A percentile compares a stretch with the other conserved stretches of the same genome.
Evolutionary conservation across 2,329 filamentous ascomycete genomes (phyloP).

Genomic region (Pestalotiopsis sp.): DNA sequence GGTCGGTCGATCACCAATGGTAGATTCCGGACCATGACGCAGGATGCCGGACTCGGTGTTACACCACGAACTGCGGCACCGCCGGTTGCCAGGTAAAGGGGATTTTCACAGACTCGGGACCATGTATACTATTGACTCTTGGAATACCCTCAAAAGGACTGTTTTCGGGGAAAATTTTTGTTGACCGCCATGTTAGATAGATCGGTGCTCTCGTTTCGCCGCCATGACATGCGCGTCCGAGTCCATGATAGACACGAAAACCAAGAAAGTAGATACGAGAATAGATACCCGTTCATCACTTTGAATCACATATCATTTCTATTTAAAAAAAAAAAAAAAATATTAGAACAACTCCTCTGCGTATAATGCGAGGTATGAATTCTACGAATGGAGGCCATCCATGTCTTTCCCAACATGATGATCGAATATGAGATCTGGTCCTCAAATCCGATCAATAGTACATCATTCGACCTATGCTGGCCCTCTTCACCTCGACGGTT

Average conservation of each 20-base stretch:
- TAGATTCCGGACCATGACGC: neutral
- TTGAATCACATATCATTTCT: constrained; percentile 13
- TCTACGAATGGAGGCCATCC: no score
- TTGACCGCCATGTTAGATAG: neutral
- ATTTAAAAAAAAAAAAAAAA: no score
- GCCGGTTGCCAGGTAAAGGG: neutral
- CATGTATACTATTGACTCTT: neutral
- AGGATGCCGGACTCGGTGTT: neutral
- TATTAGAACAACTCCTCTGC: no score
- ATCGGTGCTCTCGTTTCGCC: neutral
- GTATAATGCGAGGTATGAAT: no score
- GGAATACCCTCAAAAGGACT: neutral
- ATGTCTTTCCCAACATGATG: neutral
- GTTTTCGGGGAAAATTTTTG: neutral
- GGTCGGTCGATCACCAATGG: neutral
- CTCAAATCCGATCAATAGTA: no score
- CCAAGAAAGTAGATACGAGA: constrained; percentile 13
- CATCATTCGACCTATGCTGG: no score
- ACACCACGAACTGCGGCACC: neutral
- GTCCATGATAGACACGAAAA: neutral
- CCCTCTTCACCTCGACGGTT: no score
- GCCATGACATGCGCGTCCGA: neutral
- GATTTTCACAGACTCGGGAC: neutral
- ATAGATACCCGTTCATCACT: constrained; percentile 17
- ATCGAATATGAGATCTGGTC: neutral